Evolutionary conservation across 2,329 filamentous ascomycete species (phyloP).

Genomic region (Aspergillus sp.): DNA sequence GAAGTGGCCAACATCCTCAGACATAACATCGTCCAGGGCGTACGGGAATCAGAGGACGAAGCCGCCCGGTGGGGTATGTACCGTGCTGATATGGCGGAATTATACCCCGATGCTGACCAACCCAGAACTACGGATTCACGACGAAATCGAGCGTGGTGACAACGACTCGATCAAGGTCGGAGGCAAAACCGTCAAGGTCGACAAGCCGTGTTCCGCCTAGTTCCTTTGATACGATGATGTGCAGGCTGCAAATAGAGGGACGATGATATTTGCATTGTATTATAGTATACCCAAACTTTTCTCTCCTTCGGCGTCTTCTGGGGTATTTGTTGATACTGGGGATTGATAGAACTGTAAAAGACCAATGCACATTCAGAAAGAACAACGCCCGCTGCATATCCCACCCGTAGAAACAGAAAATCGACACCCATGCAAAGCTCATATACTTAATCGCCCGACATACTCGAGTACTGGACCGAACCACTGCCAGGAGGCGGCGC

Average conservation of each 20-base stretch:
- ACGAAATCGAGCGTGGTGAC: conserved; percentile 86
- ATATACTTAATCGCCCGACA: conserved; percentile 67
- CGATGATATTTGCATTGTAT: conserved; percentile 27
- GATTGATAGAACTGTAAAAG: conserved; percentile 24
- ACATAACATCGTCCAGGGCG: conserved; percentile 86
- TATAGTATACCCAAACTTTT: conserved; percentile 39
- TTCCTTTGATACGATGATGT: background rate
- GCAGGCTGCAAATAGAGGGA: conserved; percentile 1
- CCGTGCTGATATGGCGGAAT: background rate
- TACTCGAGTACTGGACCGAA: conserved; percentile 79
- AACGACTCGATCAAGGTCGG: conserved; percentile 82
- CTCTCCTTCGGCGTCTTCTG: conserved; percentile 30
- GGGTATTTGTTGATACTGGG: conserved; percentile 29
- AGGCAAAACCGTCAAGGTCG: conserved; percentile 37
- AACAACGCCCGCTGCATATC: conserved; percentile 33
- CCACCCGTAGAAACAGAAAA: conserved; percentile 16
- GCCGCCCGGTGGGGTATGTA: conserved; percentile 35
- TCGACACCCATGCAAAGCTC: conserved; percentile 5
- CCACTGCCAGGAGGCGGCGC: conserved; percentile 76
- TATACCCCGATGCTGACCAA: conserved; percentile 11
- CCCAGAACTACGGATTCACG: conserved; percentile 80
- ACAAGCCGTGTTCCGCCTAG: conserved; percentile 41
- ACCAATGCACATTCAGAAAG: conserved; percentile 14
- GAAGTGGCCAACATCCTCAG: conserved; percentile 77
- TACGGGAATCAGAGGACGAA: conserved; percentile 36